Percentiles rank a stretch among this genome's conserved stretches.
Conservation (phyloP, 768 basidiomycete species). For the Podaxis sp. region DNA sequence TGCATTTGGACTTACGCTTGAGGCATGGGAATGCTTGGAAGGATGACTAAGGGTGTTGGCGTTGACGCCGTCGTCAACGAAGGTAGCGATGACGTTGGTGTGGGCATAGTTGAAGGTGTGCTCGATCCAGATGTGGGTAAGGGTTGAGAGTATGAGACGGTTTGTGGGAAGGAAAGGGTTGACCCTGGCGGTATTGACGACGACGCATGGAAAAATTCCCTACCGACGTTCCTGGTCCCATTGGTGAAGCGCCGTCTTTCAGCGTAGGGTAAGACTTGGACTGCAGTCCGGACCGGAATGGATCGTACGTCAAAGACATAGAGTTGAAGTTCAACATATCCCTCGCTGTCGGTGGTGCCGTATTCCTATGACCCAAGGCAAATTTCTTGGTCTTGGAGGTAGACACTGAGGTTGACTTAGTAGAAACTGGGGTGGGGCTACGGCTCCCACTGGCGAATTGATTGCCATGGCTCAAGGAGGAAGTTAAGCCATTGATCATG, state of each 20-base stretch:
- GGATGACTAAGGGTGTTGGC: neutral
- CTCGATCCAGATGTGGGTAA: neutral
- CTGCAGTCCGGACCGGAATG: conserved; percentile 13
- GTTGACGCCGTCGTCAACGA: neutral
- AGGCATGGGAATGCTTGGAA: neutral
- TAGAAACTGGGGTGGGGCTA: neutral
- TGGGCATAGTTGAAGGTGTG: neutral
- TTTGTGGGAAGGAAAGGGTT: neutral
- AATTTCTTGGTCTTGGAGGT: neutral
- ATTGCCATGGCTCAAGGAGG: too few species aligned
- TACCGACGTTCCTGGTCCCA: neutral
- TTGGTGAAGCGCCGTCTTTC: neutral
- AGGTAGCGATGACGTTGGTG: neutral
- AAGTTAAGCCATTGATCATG: too few species aligned
- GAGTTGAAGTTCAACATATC: conserved; percentile 6
- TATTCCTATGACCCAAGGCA: neutral
- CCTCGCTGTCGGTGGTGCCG: neutral
- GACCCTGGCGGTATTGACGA: too few species aligned
- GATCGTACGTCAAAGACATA: conserved; percentile 9
- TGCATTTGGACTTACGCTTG: neutral
- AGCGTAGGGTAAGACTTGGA: conserved; percentile 9
- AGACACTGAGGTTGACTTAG: neutral
- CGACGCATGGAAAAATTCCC: neutral
- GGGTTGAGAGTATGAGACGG: neutral
- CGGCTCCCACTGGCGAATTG: neutral